These are phyloP conservation scores for Fusarium sp. DNA, from an alignment of 2,329 filamentous ascomycete genomes.

Conservation along the genomic window DNA sequence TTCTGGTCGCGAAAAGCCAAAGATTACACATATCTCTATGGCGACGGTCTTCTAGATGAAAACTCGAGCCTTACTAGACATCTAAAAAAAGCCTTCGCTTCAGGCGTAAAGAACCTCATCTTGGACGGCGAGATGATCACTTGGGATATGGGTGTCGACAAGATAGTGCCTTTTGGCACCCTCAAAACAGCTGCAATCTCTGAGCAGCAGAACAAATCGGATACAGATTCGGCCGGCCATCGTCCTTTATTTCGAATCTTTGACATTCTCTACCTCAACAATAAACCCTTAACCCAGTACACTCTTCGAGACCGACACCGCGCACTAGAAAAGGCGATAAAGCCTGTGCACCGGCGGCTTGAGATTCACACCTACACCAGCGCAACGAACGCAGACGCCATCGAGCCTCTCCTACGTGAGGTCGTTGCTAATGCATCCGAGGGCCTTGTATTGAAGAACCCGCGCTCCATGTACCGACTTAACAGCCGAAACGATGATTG, in stretches of 20 bases:
- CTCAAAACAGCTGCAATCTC: constrained; percentile 89
- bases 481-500: constrained; percentile 95
- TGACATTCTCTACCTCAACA: constrained; percentile 91
- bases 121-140: constrained; percentile 99
- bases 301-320: constrained; percentile 82
- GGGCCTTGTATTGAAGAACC: constrained; percentile 93
- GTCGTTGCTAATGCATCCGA: constrained; percentile 90
- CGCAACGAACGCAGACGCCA: constrained; percentile 74
- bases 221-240: constrained; percentile 59
- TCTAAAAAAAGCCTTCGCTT: constrained; percentile 78
- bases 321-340: constrained; percentile 78
- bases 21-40: constrained; percentile 95
- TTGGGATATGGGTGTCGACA: constrained; percentile 89
- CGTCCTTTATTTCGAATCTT: constrained; percentile 88
- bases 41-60: constrained; percentile 77
- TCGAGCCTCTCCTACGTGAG: constrained; percentile 82
- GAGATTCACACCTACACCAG: constrained; percentile 81
- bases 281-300: constrained; percentile 80
- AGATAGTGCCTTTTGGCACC: constrained; percentile 89
- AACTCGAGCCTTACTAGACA: constrained; percentile 83
- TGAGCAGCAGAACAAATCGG: constrained; percentile 73
- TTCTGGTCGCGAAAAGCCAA: constrained; percentile 98
- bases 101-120: constrained; percentile 85
- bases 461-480: constrained; percentile 83
- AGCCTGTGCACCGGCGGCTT: constrained; percentile 76